phyloP scores from a whole-genome alignment of 768 basidiomycete genomes.

The Tricholoma hemisulphureum region DNA sequence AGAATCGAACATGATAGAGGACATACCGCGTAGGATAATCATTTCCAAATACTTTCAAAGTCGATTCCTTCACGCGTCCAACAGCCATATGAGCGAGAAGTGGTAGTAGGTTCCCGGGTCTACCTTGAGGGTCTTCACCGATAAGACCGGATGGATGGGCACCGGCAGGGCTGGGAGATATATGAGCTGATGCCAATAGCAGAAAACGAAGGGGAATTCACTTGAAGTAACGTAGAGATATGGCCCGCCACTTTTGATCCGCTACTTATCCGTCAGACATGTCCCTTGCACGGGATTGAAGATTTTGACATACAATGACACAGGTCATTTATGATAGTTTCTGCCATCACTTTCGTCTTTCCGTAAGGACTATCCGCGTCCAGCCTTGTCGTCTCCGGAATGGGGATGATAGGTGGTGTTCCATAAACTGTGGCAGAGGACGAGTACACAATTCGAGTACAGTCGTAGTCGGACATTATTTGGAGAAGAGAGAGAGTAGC shows the following conservation, averaged over 20 bases:
- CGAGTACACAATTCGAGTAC: constrained; percentile 90
- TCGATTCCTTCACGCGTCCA: constrained; percentile 72
- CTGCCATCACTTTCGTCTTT: constrained; percentile 93
- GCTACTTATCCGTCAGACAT: constrained; percentile 41
- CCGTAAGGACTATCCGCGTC: constrained; percentile 93
- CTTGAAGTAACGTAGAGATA: constrained; percentile 98
- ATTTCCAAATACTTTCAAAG: constrained; percentile 87
- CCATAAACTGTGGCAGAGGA: constrained; percentile 99
- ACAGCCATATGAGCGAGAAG: constrained; percentile 93
- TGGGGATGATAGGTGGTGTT: constrained; percentile 87
- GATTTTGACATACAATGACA: constrained; percentile 58
- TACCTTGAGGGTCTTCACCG: constrained; percentile 94
- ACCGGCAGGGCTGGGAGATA: constrained; percentile 77
- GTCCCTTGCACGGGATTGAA: constrained; percentile 2
- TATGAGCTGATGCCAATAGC: background rate
- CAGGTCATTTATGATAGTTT: constrained; percentile 85
- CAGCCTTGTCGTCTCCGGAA: constrained; percentile 87
- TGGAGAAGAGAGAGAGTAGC: constrained; percentile 86
- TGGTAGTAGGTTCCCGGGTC: constrained; percentile 92
- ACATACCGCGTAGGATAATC: constrained; percentile 92
- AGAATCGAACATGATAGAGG: background rate
- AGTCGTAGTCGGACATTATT: constrained; percentile 81
- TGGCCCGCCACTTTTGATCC: constrained; percentile 71
- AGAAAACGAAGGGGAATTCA: constrained; percentile 33
- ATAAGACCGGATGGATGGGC: constrained; percentile 94